Evolutionary conservation across 768 basidiomycete genomes (phyloP).

Genomic region (Atractiella rhizophila): DNA sequence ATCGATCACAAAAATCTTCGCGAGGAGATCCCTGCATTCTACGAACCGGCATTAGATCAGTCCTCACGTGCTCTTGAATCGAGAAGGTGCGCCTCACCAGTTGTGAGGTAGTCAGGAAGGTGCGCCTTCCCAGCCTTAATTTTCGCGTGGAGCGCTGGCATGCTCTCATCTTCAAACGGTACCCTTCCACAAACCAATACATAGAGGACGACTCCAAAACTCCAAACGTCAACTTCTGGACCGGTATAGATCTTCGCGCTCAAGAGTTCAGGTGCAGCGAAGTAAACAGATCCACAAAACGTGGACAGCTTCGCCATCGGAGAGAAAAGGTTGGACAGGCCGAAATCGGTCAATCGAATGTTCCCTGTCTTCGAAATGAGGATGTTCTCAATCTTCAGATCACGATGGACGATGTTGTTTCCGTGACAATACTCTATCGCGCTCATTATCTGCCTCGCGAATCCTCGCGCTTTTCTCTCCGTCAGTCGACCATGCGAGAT

Average conservation of each 20-base stretch:
- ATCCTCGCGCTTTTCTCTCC: conserved; percentile 87
- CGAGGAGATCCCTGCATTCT: conserved; percentile 87
- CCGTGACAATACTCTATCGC: conserved; percentile 91
- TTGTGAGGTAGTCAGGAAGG: conserved; percentile 86
- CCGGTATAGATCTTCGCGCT: conserved; percentile 93
- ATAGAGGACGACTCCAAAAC: conserved; percentile 92
- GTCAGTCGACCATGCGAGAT: conserved; percentile 88
- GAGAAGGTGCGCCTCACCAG: conserved; percentile 33
- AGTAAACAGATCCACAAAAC: conserved; percentile 93
- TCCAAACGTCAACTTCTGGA: conserved; percentile 97
- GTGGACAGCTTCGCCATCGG: conserved; percentile 60
- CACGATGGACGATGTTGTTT: conserved; percentile 88
- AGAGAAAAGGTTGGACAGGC: conserved; percentile 82
- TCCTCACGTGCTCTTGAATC: background rate
- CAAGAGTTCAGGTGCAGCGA: conserved; percentile 88
- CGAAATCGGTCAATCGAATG: conserved; percentile 99
- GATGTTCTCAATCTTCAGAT: conserved; percentile 99
- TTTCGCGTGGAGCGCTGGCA: conserved; percentile 96
- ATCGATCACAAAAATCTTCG: conserved; percentile 86
- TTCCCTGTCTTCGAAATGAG: conserved; percentile 94
- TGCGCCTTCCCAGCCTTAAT: conserved; percentile 93
- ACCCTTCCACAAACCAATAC: conserved; percentile 96
- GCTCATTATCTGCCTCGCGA: conserved; percentile 86
- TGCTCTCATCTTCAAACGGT: conserved; percentile 95
- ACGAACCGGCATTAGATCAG: background rate